phyloP scores from a whole-genome alignment of 2,329 filamentous ascomycete species.

The Setomelanomma holmii region DNA sequence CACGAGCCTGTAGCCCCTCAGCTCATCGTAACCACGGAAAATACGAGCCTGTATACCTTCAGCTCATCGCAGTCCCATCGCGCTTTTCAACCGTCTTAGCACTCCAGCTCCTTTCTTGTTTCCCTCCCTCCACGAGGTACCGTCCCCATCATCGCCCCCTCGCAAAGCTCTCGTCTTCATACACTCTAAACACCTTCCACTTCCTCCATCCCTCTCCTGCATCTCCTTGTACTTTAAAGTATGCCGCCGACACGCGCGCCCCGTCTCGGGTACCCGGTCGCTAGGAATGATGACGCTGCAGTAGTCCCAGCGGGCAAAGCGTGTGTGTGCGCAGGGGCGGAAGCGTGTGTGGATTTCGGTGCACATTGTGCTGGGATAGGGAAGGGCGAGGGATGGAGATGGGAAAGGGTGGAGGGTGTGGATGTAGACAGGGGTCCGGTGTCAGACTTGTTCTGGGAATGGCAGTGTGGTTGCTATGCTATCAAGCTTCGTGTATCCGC shows the following conservation, averaged over 20 bases:
- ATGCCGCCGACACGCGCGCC: slow-evolving; percentile 11
- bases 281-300: slow-evolving; percentile 11
- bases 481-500: too few species aligned
- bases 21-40: neutral
- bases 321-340: slow-evolving; percentile 19
- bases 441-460: neutral
- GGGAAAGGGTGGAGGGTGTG: neutral
- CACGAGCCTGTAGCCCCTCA: too few species aligned
- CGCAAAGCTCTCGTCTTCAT: neutral
- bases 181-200: neutral
- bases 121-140: too few species aligned
- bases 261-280: slow-evolving; percentile 4
- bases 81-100: neutral
- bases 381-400: neutral
- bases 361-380: slow-evolving; percentile 16
- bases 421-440: neutral
- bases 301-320: slow-evolving; percentile 17
- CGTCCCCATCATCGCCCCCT: neutral
- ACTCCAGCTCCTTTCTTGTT: neutral
- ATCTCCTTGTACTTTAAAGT: slow-evolving; percentile 11
- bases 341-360: slow-evolving; percentile 11
- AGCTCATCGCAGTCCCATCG: too few species aligned
- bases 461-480: too few species aligned
- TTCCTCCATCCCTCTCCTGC: neutral
- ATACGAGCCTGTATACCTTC: neutral